Evolutionary conservation across 2,329 filamentous ascomycete genomes (phyloP).

Genomic region (Aspergillus awamori): DNA sequence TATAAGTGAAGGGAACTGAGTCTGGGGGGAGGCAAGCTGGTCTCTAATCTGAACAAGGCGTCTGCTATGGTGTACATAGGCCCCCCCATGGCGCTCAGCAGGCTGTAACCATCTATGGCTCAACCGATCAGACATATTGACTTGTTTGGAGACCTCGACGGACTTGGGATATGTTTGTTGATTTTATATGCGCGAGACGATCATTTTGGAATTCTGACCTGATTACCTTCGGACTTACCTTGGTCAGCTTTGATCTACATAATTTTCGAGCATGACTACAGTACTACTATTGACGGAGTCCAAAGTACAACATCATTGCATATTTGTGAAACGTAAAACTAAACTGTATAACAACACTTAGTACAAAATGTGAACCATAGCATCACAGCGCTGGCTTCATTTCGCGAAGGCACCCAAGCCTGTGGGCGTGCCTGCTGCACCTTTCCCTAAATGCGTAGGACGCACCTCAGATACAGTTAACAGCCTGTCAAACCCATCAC

Average conservation of each 20-base stretch:
- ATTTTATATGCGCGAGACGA: neutral
- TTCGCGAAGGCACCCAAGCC: neutral
- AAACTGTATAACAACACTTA: no score
- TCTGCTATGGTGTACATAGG: neutral
- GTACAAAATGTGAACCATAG: no score
- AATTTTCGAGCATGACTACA: no score
- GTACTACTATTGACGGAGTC: no score
- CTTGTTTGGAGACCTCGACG: neutral
- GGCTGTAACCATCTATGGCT: neutral
- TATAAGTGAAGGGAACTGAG: neutral
- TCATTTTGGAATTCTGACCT: neutral
- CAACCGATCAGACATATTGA: neutral
- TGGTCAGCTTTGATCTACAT: neutral
- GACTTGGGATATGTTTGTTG: no score
- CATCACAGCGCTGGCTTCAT: neutral
- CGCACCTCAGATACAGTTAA: neutral
- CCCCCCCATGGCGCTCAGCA: neutral
- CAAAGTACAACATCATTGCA: no score
- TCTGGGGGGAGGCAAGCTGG: neutral
- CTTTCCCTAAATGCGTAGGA: neutral
- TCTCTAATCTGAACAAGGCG: neutral
- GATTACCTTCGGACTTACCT: neutral
- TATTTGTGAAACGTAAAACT: no score
- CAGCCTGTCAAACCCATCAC: neutral
- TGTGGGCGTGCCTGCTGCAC: neutral